Evolutionary conservation across 345 rosid species (phyloP).

Genomic region (Dipteronia sinensis): DNA sequence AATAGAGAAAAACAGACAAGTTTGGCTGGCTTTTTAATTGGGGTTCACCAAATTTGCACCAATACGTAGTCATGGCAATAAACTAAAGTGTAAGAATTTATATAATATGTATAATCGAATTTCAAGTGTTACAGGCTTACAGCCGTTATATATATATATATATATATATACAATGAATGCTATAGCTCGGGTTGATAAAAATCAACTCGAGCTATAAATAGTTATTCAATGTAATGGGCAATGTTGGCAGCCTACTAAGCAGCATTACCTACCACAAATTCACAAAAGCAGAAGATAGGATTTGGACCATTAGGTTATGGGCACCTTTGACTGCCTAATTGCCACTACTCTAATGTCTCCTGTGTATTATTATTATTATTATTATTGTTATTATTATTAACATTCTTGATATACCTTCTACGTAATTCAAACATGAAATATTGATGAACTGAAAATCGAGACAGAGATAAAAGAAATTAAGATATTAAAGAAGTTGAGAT

Average conservation of each 20-base stretch:
- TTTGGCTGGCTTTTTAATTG: conserved; percentile 9
- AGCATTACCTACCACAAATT: not conserved
- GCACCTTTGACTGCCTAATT: not conserved
- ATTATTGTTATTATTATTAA: too few relatives aligned
- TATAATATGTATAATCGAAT: too few relatives aligned
- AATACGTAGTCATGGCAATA: not conserved
- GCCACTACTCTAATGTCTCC: not conserved
- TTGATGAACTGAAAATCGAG: too few relatives aligned
- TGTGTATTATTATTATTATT: too few relatives aligned
- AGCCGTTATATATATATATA: too few relatives aligned
- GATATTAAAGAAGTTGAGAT: conserved; percentile 9
- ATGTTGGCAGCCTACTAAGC: conserved; percentile 16
- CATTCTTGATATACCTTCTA: too few relatives aligned
- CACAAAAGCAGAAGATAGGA: not conserved
- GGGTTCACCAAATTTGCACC: not conserved
- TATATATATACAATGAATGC: not conserved
- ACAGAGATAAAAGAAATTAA: not conserved
- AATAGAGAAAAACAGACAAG: not conserved
- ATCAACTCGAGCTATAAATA: too few relatives aligned
- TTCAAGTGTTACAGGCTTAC: too few relatives aligned
- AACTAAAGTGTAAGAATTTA: conserved; percentile 10
- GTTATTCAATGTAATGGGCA: not conserved
- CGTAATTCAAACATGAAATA: too few relatives aligned
- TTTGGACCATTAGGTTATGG: not conserved
- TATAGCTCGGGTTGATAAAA: not conserved